phyloP scores from a whole-genome alignment of 768 basidiomycete genomes.

The Suillus sp. region DNA sequence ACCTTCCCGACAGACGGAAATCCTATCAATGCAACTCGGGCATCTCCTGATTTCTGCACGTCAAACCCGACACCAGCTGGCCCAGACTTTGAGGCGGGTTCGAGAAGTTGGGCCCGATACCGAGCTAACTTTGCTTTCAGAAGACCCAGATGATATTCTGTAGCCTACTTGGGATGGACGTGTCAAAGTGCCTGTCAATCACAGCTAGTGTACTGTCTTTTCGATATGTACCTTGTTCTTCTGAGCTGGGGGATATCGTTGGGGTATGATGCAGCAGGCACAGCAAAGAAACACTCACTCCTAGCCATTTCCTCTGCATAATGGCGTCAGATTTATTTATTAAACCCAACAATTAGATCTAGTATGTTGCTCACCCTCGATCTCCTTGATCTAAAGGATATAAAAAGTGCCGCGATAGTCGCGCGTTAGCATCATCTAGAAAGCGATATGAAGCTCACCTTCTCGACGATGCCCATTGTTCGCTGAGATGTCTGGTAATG shows the following conservation, averaged over 20 bases:
- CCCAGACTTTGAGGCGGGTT: slow-evolving; percentile 84
- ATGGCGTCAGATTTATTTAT: background rate
- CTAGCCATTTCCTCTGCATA: slow-evolving; percentile 92
- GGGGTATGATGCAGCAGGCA: slow-evolving; percentile 9
- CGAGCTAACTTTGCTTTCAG: slow-evolving; percentile 94
- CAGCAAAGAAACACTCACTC: slow-evolving; percentile 58
- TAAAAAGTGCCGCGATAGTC: slow-evolving; percentile 3
- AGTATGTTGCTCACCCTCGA: slow-evolving; percentile 71
- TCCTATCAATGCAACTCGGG: slow-evolving; percentile 88
- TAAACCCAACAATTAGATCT: slow-evolving; percentile 5
- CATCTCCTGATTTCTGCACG: slow-evolving; percentile 86
- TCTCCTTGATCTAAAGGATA: slow-evolving; percentile 82
- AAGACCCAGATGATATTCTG: slow-evolving; percentile 91
- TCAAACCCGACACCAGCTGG: slow-evolving; percentile 85
- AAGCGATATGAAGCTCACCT: slow-evolving; percentile 47
- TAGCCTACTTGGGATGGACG: slow-evolving; percentile 57
- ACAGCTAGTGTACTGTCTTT: slow-evolving; percentile 10
- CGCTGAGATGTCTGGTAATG: background rate
- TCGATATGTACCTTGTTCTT: slow-evolving; percentile 81
- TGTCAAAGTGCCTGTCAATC: slow-evolving; percentile 14
- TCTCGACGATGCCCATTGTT: slow-evolving; percentile 93
- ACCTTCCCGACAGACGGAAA: slow-evolving; percentile 96
- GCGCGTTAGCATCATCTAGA: slow-evolving; percentile 9
- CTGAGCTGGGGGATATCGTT: slow-evolving; percentile 58
- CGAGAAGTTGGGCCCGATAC: slow-evolving; percentile 93